These are phyloP conservation scores for Malassezia dermatis DNA, from an alignment of 1,284 basidiomycete species.

Conservation along the genomic window DNA sequence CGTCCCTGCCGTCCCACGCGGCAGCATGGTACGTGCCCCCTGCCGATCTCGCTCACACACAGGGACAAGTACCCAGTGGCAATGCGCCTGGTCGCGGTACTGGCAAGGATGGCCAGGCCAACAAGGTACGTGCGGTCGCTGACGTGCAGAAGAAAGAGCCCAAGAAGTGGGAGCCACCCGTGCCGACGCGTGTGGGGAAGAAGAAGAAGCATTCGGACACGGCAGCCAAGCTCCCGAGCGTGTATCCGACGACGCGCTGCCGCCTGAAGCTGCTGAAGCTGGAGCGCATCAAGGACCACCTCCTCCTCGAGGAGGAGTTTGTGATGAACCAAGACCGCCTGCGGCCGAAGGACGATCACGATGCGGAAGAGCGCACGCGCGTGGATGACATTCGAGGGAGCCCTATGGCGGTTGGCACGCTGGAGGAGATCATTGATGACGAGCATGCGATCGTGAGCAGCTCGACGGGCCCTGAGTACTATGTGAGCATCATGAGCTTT, in stretches of 20 bases:
- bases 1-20: neutral
- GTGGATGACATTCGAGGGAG: slow-evolving; percentile 90
- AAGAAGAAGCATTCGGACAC: slow-evolving; percentile 80
- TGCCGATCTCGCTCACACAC: slow-evolving; percentile 2
- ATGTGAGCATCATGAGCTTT: slow-evolving; percentile 96
- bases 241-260: slow-evolving; percentile 90
- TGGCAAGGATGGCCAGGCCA: slow-evolving; percentile 27
- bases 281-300: slow-evolving; percentile 94
- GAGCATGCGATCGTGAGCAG: slow-evolving; percentile 98
- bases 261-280: slow-evolving; percentile 89
- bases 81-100: slow-evolving; percentile 32
- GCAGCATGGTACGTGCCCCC: slow-evolving; percentile 6
- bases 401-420: slow-evolving; percentile 90
- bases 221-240: slow-evolving; percentile 80
- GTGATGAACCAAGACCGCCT: slow-evolving; percentile 76
- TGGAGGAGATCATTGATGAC: slow-evolving; percentile 99
- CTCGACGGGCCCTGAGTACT: slow-evolving; percentile 88
- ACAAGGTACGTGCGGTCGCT: slow-evolving; percentile 1
- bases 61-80: slow-evolving; percentile 40
- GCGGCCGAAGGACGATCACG: slow-evolving; percentile 70
- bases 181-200: slow-evolving; percentile 93
- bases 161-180: slow-evolving; percentile 98
- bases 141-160: slow-evolving; percentile 53
- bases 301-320: slow-evolving; percentile 94
- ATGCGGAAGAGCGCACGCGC: slow-evolving; percentile 82